Percentiles rank a stretch among this genome's conserved stretches.
These are phyloP conservation scores for Apiotrichum sp. DNA, from an alignment of 1,284 basidiomycete species.

Conservation along the genomic window DNA sequence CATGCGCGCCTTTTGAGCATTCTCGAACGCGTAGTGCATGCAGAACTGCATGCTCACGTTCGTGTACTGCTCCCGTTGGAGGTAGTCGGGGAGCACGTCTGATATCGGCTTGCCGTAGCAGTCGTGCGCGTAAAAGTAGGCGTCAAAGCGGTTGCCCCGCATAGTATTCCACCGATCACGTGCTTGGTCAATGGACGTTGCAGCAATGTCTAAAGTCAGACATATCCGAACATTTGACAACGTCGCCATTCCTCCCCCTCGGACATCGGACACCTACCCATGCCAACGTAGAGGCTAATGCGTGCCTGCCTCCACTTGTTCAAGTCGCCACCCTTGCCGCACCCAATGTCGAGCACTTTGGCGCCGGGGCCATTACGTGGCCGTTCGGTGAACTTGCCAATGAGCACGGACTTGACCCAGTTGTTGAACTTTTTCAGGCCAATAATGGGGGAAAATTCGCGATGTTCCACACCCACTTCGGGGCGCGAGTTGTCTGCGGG, in stretches of 20 bases:
- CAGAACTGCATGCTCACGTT: conserved; percentile 98
- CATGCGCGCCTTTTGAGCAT: conserved; percentile 70
- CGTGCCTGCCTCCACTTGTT: conserved; percentile 91
- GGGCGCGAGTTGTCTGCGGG: conserved; percentile 83
- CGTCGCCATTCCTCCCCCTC: neutral
- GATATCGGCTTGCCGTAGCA: conserved; percentile 73
- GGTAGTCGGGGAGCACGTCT: conserved; percentile 60
- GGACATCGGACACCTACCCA: conserved; percentile 54
- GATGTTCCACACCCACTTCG: conserved; percentile 77
- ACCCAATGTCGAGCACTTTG: conserved; percentile 91
- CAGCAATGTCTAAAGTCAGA: conserved; percentile 69
- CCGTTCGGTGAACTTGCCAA: conserved; percentile 61
- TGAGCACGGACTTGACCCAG: conserved; percentile 95
- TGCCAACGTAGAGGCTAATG: conserved; percentile 70
- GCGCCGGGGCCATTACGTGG: conserved; percentile 29
- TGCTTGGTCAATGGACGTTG: conserved; percentile 86
- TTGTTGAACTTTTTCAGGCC: conserved; percentile 98
- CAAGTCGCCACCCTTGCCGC: conserved; percentile 96
- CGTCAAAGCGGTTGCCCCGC: conserved; percentile 58
- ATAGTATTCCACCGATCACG: conserved; percentile 57
- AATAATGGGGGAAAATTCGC: conserved; percentile 89
- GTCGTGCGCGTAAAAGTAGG: conserved; percentile 78
- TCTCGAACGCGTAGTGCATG: conserved; percentile 99
- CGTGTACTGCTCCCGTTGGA: conserved; percentile 61
- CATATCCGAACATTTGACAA: too few species aligned